These are phyloP conservation scores for Pharus latifolius DNA, from an alignment of 176 grass and related monocot species.

Conservation along the genomic window DNA sequence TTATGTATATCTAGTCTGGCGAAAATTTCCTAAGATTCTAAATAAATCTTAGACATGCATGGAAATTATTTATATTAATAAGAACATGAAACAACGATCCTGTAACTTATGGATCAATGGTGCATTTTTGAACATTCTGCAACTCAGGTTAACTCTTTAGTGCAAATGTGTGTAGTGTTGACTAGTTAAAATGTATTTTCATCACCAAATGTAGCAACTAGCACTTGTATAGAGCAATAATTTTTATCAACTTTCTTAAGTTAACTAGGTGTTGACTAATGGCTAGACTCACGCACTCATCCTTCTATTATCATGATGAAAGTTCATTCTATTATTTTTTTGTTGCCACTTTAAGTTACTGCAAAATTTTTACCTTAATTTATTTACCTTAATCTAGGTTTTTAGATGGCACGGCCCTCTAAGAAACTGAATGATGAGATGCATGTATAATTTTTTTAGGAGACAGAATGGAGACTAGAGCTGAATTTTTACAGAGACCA, in stretches of 20 bases:
- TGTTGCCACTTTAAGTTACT: neutral
- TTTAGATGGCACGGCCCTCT: constrained; percentile 17
- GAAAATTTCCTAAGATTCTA: no score
- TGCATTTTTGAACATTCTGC: no score
- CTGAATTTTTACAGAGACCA: constrained; percentile 19
- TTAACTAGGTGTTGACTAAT: constrained; percentile 2
- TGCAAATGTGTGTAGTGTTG: no score
- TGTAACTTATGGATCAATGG: no score
- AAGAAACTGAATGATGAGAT: constrained; percentile 25
- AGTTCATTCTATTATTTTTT: neutral
- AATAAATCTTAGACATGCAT: no score
- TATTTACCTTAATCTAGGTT: neutral
- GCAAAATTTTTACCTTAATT: neutral
- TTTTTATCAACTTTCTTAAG: neutral
- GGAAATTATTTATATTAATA: no score
- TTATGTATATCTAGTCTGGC: no score
- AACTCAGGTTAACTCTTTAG: no score
- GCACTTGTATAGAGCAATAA: neutral
- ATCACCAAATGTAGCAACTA: no score
- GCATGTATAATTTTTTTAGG: no score
- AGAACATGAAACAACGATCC: no score
- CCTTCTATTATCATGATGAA: constrained; percentile 15
- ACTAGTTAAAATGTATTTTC: no score
- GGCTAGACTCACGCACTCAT: neutral
- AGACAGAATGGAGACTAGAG: constrained; percentile 29